These are phyloP conservation scores for Sporothrix globosa DNA, from an alignment of 2,329 filamentous ascomycete genomes.

Conservation along the genomic window DNA sequence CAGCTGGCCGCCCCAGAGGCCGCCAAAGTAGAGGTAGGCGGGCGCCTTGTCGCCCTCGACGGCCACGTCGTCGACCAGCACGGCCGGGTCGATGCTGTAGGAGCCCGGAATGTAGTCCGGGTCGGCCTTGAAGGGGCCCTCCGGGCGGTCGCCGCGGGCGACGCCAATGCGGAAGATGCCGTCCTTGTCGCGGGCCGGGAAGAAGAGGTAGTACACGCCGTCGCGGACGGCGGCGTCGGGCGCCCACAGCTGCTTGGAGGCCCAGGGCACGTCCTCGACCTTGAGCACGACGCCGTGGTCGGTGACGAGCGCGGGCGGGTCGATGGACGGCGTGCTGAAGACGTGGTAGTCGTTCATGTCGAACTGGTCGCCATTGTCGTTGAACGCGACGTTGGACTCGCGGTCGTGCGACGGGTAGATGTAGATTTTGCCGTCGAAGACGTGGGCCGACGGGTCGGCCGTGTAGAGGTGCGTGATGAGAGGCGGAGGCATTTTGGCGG, in stretches of 20 bases:
- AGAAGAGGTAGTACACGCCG: slow-evolving; percentile 73
- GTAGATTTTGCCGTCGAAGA: slow-evolving; percentile 75
- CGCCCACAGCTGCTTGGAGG: slow-evolving; percentile 77
- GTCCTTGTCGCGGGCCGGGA: slow-evolving; percentile 72
- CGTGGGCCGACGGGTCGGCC: slow-evolving; percentile 78
- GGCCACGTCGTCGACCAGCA: slow-evolving; percentile 72
- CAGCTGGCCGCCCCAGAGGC: slow-evolving; percentile 79
- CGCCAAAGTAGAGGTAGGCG: slow-evolving; percentile 72
- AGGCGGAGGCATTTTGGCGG: slow-evolving; percentile 51
- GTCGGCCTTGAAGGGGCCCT: slow-evolving; percentile 71
- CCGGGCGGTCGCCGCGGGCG: slow-evolving; percentile 63
- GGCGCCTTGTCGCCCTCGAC: slow-evolving; percentile 50
- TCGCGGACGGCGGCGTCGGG: slow-evolving; percentile 72
- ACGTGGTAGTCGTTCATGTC: slow-evolving; percentile 86
- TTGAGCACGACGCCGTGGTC: slow-evolving; percentile 74
- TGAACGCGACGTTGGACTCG: slow-evolving; percentile 72
- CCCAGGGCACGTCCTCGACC: slow-evolving; percentile 72
- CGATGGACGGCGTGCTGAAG: slow-evolving; percentile 60
- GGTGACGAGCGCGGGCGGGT: slow-evolving; percentile 61
- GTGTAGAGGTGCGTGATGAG: slow-evolving; percentile 77
- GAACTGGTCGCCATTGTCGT: slow-evolving; percentile 85
- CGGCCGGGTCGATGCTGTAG: slow-evolving; percentile 77
- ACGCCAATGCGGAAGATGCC: slow-evolving; percentile 76
- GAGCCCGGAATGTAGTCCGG: slow-evolving; percentile 66
- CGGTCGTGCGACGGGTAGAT: slow-evolving; percentile 82